A percentile compares a stretch with the other conserved stretches of the same genome.
Evolutionary conservation across 2,329 filamentous ascomycete species (phyloP).

Genomic region (Penicillium digitatum): DNA sequence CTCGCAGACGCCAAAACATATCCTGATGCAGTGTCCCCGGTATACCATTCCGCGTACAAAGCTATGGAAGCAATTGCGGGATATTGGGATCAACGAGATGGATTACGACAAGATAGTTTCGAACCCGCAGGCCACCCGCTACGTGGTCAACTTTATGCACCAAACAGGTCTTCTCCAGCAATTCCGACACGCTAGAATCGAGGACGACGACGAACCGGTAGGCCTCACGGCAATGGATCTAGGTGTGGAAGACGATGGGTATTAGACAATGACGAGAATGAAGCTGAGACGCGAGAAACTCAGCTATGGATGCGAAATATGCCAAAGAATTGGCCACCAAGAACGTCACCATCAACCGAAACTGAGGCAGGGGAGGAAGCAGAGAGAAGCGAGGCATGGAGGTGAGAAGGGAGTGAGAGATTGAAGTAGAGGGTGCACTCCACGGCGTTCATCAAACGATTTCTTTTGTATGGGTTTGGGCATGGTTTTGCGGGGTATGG

Average conservation of each 20-base stretch:
- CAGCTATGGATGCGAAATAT: neutral
- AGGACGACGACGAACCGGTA: neutral
- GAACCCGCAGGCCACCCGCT: neutral
- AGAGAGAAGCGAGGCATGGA: neutral
- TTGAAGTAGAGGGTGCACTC: neutral
- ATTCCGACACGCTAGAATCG: neutral
- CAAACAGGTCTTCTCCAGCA: neutral
- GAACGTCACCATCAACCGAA: neutral
- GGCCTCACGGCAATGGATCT: neutral
- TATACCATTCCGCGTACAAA: neutral
- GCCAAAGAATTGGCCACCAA: neutral
- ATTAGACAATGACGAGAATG: neutral
- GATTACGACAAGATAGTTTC: neutral
- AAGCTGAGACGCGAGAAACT: neutral
- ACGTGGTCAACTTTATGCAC: neutral
- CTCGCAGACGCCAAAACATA: constrained; percentile 3
- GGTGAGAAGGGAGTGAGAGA: too few relatives aligned
- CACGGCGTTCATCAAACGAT: neutral
- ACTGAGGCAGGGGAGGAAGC: neutral
- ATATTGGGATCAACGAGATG: fast-evolving
- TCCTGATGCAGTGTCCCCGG: neutral
- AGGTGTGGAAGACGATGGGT: too few relatives aligned
- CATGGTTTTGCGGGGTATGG: too few relatives aligned
- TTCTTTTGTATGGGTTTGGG: neutral
- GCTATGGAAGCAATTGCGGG: fast-evolving